Percentiles rank a stretch among this genome's conserved stretches.
These are phyloP conservation scores for Russula brevipes DNA, from an alignment of 768 basidiomycete genomes.

Conservation along the genomic window DNA sequence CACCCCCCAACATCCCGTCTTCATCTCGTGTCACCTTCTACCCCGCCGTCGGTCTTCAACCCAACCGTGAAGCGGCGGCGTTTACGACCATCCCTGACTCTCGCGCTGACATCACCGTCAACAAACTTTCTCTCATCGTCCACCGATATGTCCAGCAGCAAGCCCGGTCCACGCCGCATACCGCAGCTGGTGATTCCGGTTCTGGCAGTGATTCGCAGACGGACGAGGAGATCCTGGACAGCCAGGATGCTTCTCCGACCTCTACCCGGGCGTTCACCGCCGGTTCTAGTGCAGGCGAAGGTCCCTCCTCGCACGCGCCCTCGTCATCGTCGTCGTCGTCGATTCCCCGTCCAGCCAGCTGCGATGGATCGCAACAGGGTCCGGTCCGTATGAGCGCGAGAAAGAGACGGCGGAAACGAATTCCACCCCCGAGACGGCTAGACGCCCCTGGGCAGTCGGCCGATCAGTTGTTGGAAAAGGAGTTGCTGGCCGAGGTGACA, in stretches of 20 bases:
- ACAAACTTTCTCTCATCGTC: conserved; percentile 48
- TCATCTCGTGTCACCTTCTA: conserved; percentile 35
- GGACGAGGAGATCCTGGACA: conserved; percentile 32
- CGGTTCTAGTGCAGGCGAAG: conserved; percentile 36
- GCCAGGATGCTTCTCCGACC: conserved; percentile 13
- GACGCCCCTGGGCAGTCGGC: conserved; percentile 30
- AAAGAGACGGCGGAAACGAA: conserved; percentile 30
- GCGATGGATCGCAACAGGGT: conserved; percentile 15
- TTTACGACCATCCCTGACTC: conserved; percentile 24
- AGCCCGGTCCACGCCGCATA: conserved; percentile 3
- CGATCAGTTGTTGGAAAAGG: conserved; percentile 53
- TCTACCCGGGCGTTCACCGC: conserved; percentile 26
- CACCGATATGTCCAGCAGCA: conserved; percentile 23
- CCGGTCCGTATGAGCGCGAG: conserved; percentile 29
- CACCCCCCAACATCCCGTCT: conserved; percentile 39
- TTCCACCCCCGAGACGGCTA: conserved; percentile 31
- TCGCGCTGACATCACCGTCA: conserved; percentile 51
- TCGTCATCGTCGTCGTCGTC: conserved; percentile 10
- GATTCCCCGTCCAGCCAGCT: conserved; percentile 11
- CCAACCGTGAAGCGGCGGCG: conserved; percentile 11
- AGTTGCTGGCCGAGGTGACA: conserved; percentile 62
- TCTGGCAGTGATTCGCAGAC: conserved; percentile 27
- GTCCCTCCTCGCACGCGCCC: not conserved
- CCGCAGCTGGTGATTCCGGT: conserved; percentile 27
- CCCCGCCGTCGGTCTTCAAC: conserved; percentile 32